Percentiles rank a stretch among this genome's conserved stretches.
These are phyloP conservation scores for Liriodendron chinense DNA, from an alignment of 164 flowering plant genomes.

Conservation along the genomic window DNA sequence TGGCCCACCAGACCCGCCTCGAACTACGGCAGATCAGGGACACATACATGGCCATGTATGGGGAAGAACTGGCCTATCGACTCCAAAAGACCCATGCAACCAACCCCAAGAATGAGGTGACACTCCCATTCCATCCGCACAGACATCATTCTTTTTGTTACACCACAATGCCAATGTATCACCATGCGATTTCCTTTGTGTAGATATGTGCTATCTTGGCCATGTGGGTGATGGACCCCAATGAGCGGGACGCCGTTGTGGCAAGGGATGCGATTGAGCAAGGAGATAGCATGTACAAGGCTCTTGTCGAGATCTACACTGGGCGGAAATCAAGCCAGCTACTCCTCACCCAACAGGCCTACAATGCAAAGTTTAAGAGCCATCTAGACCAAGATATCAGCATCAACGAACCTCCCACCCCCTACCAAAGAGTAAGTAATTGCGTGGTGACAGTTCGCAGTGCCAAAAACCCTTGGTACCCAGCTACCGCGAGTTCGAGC, in stretches of 20 bases:
- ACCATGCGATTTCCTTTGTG: neutral
- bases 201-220: slow-evolving; percentile 27
- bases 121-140: neutral
- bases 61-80: slow-evolving; percentile 35
- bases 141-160: neutral
- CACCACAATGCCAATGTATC: neutral
- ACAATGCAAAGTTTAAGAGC: slow-evolving; percentile 41
- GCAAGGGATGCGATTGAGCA: slow-evolving; percentile 50
- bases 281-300: slow-evolving; percentile 34
- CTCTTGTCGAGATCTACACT: slow-evolving; percentile 56
- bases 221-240: slow-evolving; percentile 48
- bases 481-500: no score
- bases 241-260: slow-evolving; percentile 53
- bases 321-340: slow-evolving; percentile 72
- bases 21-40: slow-evolving; percentile 43
- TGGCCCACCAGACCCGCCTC: slow-evolving; percentile 27
- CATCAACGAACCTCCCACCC: slow-evolving; percentile 48
- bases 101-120: slow-evolving; percentile 22
- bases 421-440: slow-evolving; percentile 54
- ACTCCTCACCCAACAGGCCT: slow-evolving; percentile 52
- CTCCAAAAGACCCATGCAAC: slow-evolving; percentile 20
- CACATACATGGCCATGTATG: slow-evolving; percentile 49
- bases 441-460: neutral
- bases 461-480: neutral
- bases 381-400: slow-evolving; percentile 59